Percentiles rank a stretch among this genome's conserved stretches.
phyloP scores from a whole-genome alignment of 768 basidiomycete genomes.

The Boletus sensibilis region DNA sequence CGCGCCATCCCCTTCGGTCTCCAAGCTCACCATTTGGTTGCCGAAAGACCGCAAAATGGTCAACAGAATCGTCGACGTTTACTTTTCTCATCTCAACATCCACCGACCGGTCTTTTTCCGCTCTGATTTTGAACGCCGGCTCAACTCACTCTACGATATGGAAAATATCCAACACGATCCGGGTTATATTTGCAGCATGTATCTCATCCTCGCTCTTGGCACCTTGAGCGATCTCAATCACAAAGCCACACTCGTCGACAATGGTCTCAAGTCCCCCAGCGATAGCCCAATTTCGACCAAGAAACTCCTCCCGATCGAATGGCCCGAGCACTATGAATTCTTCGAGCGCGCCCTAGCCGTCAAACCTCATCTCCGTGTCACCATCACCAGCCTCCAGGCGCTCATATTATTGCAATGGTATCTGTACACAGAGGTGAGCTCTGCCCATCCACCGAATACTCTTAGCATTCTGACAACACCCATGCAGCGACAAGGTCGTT shows the following conservation, averaged over 20 bases:
- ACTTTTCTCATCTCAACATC: constrained; percentile 74
- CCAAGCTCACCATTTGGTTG: constrained; percentile 54
- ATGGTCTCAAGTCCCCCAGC: constrained; percentile 38
- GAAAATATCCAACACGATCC: constrained; percentile 59
- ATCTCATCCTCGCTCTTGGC: constrained; percentile 75
- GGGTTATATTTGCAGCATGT: constrained; percentile 75
- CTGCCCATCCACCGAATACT: background rate
- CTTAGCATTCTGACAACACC: constrained; percentile 7
- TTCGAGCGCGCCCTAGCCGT: constrained; percentile 75
- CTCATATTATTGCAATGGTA: constrained; percentile 87
- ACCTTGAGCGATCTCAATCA: constrained; percentile 82
- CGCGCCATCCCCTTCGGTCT: constrained; percentile 17
- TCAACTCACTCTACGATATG: constrained; percentile 67
- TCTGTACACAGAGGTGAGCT: constrained; percentile 77
- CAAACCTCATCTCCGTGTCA: constrained; percentile 82
- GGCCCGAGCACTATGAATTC: constrained; percentile 85
- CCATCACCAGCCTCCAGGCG: constrained; percentile 79
- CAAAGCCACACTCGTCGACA: constrained; percentile 54
- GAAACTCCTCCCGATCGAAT: constrained; percentile 56
- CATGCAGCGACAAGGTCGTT: constrained; percentile 79
- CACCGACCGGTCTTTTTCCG: constrained; percentile 78
- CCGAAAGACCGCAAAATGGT: constrained; percentile 76
- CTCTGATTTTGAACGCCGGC: constrained; percentile 61
- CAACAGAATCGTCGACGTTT: constrained; percentile 59
- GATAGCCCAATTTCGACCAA: constrained; percentile 44